Evolutionary conservation across 371 early-diverging fungal genomes (phyloP), one percentile per base, ranked within the genome.

Genomic region (Mortierella sp.): DNA sequence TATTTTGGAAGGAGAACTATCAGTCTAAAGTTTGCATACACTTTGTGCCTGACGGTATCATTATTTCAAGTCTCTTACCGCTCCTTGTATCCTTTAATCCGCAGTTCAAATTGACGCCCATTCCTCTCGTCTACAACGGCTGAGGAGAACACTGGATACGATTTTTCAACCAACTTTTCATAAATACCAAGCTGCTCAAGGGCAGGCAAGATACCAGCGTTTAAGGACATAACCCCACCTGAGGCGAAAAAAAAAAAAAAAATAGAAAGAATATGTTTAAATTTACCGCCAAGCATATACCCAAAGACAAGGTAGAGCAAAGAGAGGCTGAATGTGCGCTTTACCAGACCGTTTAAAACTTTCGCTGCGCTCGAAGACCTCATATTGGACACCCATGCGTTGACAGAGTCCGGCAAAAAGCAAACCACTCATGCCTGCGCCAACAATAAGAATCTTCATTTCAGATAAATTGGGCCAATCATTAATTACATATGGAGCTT

Each of bases 391-490:
- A 10, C 23, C 53, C 53, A 53, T 53, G 2, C 53, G 53, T 53
- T 53, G 26, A 53, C 53, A 53, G 10, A 53, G 53, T 2, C 26
- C 28, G 12, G 26, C 53, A 53, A 53, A 53, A 12, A 53, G 53
- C 17, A 53, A 17, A 53, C 53, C 53, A 53, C 53, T 53, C 53
- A 53, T 1, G 3, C 53, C 28, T 1, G 53, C 53, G 15, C 53
- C 53, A 53, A 53, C 53, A 53, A 53, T 53, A 28, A 53, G 53
- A 53, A 53, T 28, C 17, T 53, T 53, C 28, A 53, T 22, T 53
- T 53, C 53, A 3, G 53, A 53, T 26, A 53, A 22, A 12, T 53
- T 26, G 3, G 53, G 53, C 53, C 53, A 53, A 22, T 53, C 53
- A 26, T 28, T 7, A 26, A 28, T 9, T 28, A 17, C 22, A 53